Evolutionary conservation across 2,329 filamentous ascomycete genomes (phyloP).

Genomic region (Mollisia scopiformis): DNA sequence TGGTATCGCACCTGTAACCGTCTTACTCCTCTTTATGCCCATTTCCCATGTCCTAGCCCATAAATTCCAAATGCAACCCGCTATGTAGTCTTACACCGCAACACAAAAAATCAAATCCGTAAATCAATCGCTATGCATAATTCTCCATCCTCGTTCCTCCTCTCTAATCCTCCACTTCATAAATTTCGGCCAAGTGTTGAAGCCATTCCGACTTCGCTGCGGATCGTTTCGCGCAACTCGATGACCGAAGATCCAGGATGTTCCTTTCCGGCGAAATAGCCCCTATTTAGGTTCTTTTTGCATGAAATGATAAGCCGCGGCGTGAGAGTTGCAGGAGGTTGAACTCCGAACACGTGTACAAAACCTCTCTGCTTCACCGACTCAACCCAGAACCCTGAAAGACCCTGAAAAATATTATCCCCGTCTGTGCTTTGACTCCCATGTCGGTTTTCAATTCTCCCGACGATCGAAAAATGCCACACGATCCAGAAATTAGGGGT

Average conservation of each 20-base stretch:
- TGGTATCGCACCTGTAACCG: conserved; percentile 14
- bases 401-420: not conserved
- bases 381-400: not conserved
- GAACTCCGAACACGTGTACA: not conserved
- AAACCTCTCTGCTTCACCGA: not conserved
- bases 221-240: too few relatives aligned
- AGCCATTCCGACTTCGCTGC: not conserved
- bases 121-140: conserved; percentile 13
- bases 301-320: not conserved
- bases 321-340: not conserved
- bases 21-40: conserved; percentile 7
- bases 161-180: not conserved
- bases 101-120: conserved; percentile 1
- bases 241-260: not conserved
- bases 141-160: not conserved
- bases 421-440: not conserved
- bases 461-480: not conserved
- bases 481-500: not conserved
- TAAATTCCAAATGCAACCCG: not conserved
- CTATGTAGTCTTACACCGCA: not conserved
- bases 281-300: not conserved
- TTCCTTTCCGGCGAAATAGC: not conserved
- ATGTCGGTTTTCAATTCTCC: not conserved
- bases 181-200: not conserved
- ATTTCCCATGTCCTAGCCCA: conserved; percentile 9